Base-by-base conservation (phyloP, 208 protist genomes). In the Acanthamoeba culbertsoni region DNA sequence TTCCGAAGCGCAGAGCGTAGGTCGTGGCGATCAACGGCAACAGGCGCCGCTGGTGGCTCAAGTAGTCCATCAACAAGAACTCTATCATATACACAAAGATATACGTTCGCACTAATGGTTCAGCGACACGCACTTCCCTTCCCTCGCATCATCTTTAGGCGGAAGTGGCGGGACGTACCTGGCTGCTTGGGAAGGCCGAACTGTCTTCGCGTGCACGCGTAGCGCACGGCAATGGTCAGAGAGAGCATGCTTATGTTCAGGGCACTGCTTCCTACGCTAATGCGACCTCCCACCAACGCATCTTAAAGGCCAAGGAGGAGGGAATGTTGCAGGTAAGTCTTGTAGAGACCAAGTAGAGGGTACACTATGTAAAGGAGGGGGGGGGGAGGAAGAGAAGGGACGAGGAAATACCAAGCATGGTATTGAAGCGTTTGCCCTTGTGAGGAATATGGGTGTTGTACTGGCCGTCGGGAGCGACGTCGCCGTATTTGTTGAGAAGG, bases 401-500 rank as follows among this genome's bases (percentile, higher is more conserved):
- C 8, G 26, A 63, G n/a, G 82, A 31, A 33, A 33, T 31, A 90
- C 82, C 94, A 2, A 95, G 73, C 94, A 95, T 95, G 42, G 94
- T 93, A 20, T 94, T 94, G 33, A 94, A 94, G n/a, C 94, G 40
- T 7, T 93, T 93, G 26, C 53, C 93, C 59, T 79, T 88, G 65
- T 93, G 73, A 28, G 93, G 93, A 10, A 95, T 95, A 4, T 59
- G 55, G 5, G 94, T 94, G 0, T 23, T 79, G 45, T 95, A 95
- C 8, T 73, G 48, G 3, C 94, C 94, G 26, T 93, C 42, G 1
- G 77, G 20, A 4, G 18, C 51, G 28, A 75, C 59, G 28, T 77
- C n/a, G 0, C 57, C 82, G 31, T 71, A 90, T 48, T 92, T 77
- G 40, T 92, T 75, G 20, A 92, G 59, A 10, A 92, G 65, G 37